Evolutionary conservation across 176 grass and related monocot species (phyloP).

Genomic region (Zizania latifolia): DNA sequence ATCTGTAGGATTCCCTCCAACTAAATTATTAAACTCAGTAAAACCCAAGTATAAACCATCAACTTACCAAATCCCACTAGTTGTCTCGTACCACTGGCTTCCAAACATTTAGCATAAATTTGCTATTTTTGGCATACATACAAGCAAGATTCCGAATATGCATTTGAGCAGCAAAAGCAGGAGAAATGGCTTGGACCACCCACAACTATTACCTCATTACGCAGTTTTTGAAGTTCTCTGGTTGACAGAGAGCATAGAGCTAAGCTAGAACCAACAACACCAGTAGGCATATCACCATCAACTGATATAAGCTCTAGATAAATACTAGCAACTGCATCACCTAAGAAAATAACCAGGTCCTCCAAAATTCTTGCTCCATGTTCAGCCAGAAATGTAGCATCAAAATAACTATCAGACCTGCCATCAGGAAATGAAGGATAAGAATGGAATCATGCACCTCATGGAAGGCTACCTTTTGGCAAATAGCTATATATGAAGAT

Average conservation of each 20-base stretch:
- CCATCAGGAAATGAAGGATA: conserved; percentile 17
- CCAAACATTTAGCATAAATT: neutral
- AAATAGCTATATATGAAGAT: neutral
- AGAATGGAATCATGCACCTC: conserved; percentile 11
- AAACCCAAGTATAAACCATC: neutral
- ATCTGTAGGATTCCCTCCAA: neutral
- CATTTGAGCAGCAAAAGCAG: neutral
- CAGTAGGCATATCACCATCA: conserved; percentile 63
- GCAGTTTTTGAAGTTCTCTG: conserved; percentile 76
- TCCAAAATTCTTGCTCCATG: conserved; percentile 72
- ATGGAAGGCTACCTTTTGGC: neutral
- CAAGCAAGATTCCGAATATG: neutral
- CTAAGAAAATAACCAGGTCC: conserved; percentile 84
- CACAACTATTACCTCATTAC: conserved; percentile 71
- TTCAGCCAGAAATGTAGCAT: conserved; percentile 56
- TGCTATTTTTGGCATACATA: neutral
- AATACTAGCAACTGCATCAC: conserved; percentile 73
- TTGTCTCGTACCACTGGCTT: neutral
- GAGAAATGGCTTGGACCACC: neutral
- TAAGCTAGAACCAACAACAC: conserved; percentile 57
- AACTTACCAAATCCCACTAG: neutral
- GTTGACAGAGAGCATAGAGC: conserved; percentile 77
- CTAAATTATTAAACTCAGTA: neutral
- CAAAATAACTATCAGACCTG: conserved; percentile 64
- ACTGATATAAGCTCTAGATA: conserved; percentile 91